These are phyloP conservation scores for Cupressus sempervirens DNA, from an alignment of 75 land plant species.

Conservation along the genomic window DNA sequence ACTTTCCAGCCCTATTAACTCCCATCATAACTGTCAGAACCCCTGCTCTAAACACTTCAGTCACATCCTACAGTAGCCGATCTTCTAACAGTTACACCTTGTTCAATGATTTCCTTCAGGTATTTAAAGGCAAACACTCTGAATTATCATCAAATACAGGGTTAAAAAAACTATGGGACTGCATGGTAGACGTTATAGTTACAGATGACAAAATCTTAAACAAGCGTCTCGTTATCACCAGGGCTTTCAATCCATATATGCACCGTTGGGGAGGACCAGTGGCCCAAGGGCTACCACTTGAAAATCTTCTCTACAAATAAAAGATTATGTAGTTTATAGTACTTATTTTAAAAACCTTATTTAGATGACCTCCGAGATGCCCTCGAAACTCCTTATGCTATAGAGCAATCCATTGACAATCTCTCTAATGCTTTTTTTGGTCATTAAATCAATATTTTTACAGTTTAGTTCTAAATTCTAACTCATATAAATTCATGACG, in stretches of 20 bases:
- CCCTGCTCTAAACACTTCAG: conserved; percentile 78
- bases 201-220: not conserved
- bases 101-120: conserved; percentile 58
- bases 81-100: conserved; percentile 43
- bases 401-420: not conserved
- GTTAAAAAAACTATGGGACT: not conserved
- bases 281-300: conserved; percentile 34
- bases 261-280: conserved; percentile 32
- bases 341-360: not conserved
- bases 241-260: conserved; percentile 22
- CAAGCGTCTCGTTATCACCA: conserved; percentile 23
- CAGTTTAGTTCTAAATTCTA: not conserved
- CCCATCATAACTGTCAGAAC: conserved; percentile 81
- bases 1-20: conserved; percentile 80
- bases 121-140: not conserved
- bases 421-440: not conserved
- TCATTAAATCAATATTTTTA: not conserved
- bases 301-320: conserved; percentile 17
- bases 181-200: too few species aligned
- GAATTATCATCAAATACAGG: not conserved
- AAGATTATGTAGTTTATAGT: not conserved
- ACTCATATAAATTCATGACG: not conserved
- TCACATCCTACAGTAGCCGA: conserved; percentile 56
- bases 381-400: not conserved
- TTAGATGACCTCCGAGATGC: not conserved